These are phyloP conservation scores for Peronospora farinosa DNA, from an alignment of 352 stramenopile species.

Conservation along the genomic window DNA sequence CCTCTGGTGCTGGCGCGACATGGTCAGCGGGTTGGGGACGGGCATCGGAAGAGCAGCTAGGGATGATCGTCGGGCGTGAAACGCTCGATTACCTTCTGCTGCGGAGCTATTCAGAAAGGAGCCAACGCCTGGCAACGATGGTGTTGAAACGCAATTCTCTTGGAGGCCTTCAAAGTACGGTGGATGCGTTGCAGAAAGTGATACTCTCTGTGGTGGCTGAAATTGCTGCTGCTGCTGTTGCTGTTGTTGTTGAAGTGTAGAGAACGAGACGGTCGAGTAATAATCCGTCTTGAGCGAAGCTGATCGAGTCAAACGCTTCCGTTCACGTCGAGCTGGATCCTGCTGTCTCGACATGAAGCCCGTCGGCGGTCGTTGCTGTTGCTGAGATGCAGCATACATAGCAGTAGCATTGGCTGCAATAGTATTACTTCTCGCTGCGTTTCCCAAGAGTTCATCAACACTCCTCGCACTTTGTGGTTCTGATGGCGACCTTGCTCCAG, in stretches of 20 bases:
- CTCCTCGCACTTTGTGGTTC: conserved; percentile 26
- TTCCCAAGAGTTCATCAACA: conserved; percentile 45
- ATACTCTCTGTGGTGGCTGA: conserved; percentile 21
- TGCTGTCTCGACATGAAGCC: conserved; percentile 27
- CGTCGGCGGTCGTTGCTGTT: conserved; percentile 19
- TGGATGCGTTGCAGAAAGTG: conserved; percentile 30
- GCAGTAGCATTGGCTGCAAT: conserved; percentile 17
- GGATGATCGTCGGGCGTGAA: conserved; percentile 42
- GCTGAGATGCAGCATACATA: conserved; percentile 20
- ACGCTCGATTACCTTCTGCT: conserved; percentile 20
- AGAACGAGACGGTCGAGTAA: conserved; percentile 48
- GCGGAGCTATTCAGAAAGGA: conserved; percentile 26
- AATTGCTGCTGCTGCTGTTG: conserved; percentile 26
- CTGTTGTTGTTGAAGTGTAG: conserved; percentile 27
- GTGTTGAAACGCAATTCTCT: conserved; percentile 24
- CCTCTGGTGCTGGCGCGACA: conserved; percentile 17
- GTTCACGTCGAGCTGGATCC: conserved; percentile 45
- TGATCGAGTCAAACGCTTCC: conserved; percentile 64
- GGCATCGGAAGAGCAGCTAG: conserved; percentile 49
- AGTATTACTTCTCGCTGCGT: conserved; percentile 3
- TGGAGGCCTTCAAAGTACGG: conserved; percentile 29
- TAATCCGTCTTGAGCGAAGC: conserved; percentile 74
- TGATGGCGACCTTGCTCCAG: conserved; percentile 3
- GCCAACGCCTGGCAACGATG: conserved; percentile 36
- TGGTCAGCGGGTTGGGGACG: conserved; percentile 20